These are phyloP conservation scores for Westerdykella sp. DNA, from an alignment of 2,329 filamentous ascomycete species.

Conservation along the genomic window DNA sequence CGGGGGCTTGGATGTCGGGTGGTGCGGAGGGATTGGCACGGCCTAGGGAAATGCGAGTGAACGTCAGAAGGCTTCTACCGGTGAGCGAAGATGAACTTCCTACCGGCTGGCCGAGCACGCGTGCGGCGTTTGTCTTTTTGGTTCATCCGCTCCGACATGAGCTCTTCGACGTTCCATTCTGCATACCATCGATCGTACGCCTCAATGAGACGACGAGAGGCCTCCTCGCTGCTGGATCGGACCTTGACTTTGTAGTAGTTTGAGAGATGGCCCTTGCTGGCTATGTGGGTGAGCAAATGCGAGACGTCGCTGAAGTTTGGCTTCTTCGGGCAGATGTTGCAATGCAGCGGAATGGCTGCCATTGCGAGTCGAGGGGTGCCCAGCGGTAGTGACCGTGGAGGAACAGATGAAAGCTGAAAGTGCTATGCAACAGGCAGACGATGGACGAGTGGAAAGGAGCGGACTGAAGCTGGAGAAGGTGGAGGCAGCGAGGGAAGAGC, in stretches of 20 bases:
- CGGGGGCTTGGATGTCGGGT: constrained; percentile 21
- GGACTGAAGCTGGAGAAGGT: constrained; percentile 20
- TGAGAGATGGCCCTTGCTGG: constrained; percentile 86
- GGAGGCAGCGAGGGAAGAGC: constrained; percentile 8
- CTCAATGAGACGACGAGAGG: constrained; percentile 57
- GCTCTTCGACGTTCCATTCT: constrained; percentile 60
- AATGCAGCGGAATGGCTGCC: constrained; percentile 61
- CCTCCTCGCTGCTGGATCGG: constrained; percentile 59
- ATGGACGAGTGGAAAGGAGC: constrained; percentile 33
- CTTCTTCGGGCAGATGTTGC: constrained; percentile 74
- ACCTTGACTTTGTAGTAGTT: constrained; percentile 78
- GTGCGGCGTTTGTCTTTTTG: constrained; percentile 66
- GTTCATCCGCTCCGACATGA: constrained; percentile 72
- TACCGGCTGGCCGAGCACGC: constrained; percentile 31
- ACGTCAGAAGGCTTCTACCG: constrained; percentile 14
- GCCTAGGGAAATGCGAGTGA: constrained; percentile 11
- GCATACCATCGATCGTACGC: constrained; percentile 75
- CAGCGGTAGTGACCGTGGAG: constrained; percentile 22
- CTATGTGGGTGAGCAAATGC: constrained; percentile 84
- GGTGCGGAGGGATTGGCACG: constrained; percentile 14
- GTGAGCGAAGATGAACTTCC: constrained; percentile 5
- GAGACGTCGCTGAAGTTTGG: constrained; percentile 85
- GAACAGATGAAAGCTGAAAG: constrained; percentile 8
- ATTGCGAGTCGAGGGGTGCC: constrained; percentile 23
- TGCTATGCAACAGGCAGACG: constrained; percentile 19